Percentiles rank a stretch among this genome's conserved stretches.
phyloP scores from a whole-genome alignment of 257 asterid genomes.

The Solanum chilense region DNA sequence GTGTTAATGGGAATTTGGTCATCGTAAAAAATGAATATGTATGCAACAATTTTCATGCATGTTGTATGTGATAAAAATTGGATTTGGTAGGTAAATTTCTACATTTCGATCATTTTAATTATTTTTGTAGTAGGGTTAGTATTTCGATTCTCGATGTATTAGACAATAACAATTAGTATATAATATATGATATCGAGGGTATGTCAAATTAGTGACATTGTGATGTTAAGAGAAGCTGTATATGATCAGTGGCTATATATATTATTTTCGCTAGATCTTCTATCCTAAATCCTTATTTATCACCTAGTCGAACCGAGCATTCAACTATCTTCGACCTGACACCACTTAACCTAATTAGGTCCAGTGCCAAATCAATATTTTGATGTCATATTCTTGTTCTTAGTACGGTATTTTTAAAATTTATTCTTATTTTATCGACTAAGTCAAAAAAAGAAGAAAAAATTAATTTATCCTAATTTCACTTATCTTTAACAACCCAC shows the following conservation, averaged over 20 bases:
- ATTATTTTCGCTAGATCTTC: background rate
- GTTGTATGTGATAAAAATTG: background rate
- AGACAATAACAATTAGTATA: background rate
- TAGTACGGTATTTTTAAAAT: too few relatives aligned
- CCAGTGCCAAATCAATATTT: background rate
- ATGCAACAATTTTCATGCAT: background rate
- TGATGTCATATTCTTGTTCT: background rate
- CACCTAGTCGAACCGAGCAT: background rate
- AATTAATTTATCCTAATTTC: too few relatives aligned
- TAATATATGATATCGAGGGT: background rate
- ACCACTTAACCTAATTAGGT: background rate
- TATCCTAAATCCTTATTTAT: background rate
- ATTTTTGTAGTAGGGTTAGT: too few relatives aligned
- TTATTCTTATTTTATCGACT: background rate
- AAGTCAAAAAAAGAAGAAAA: background rate
- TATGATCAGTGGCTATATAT: background rate
- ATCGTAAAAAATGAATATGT: background rate
- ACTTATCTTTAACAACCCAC: background rate
- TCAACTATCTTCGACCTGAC: background rate
- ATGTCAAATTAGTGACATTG: too few relatives aligned
- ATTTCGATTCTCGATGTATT: too few relatives aligned
- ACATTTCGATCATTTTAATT: too few relatives aligned
- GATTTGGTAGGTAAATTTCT: background rate
- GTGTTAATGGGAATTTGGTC: background rate
- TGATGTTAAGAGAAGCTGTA: too few relatives aligned